phyloP scores from a whole-genome alignment of 192 early-diverging fungal species.

The Backusella mclennaniae region DNA sequence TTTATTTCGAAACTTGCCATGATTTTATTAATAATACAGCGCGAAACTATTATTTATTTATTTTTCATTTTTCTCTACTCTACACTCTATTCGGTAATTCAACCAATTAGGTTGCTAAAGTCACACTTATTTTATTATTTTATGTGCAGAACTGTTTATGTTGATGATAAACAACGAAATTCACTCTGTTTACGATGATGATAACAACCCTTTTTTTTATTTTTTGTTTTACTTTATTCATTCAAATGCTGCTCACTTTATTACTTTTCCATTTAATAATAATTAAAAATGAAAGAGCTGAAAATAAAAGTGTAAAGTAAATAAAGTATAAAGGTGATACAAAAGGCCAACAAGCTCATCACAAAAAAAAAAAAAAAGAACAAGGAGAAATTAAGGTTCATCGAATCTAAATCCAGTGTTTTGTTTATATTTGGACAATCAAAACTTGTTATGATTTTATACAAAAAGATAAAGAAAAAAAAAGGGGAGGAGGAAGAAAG shows the following conservation, averaged over 20 bases:
- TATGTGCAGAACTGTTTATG: neutral
- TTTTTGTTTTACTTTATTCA: neutral
- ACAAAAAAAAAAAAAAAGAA: neutral
- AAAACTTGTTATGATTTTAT: neutral
- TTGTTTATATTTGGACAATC: neutral
- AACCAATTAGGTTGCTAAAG: neutral
- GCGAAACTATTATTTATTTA: neutral
- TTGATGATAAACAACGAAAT: neutral
- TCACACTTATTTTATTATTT: neutral
- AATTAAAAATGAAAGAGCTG: neutral
- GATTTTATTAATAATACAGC: neutral
- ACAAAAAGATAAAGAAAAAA: neutral
- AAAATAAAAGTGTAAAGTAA: neutral
- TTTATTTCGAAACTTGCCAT: slow-evolving; percentile 13
- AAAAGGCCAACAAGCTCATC: neutral
- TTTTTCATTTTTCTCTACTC: neutral
- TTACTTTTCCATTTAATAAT: neutral
- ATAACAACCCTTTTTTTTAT: neutral
- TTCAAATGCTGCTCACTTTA: neutral
- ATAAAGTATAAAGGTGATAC: neutral
- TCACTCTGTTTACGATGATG: neutral
- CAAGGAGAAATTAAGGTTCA: neutral
- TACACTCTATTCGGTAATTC: neutral
- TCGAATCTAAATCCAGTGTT: neutral
- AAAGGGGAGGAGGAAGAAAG: neutral